These are phyloP conservation scores for Jatropha curcas DNA, from an alignment of 345 rosid species.

Conservation along the genomic window DNA sequence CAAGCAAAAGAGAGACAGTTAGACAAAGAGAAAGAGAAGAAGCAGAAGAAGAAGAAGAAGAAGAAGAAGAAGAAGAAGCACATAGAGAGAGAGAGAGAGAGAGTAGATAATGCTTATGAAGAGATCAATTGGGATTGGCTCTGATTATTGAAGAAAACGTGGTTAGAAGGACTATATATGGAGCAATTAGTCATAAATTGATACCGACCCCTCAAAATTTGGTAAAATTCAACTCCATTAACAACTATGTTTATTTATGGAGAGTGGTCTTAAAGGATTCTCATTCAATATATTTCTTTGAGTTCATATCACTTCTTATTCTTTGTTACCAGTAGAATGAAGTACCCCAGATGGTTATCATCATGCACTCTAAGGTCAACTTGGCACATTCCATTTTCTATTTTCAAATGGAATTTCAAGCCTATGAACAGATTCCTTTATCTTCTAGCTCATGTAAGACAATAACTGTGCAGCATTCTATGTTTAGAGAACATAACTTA, in stretches of 20 bases:
- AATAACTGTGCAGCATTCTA: neutral
- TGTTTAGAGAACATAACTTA: constrained; percentile 39
- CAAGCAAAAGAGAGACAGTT: neutral
- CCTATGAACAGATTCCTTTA: neutral
- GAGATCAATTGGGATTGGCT: no score
- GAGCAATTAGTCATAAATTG: no score
- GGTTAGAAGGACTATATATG: no score
- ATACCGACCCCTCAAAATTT: no score
- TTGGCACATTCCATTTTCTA: neutral
- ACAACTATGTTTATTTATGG: neutral
- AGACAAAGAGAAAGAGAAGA: neutral
- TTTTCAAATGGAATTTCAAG: neutral
- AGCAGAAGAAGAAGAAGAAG: neutral
- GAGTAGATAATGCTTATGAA: neutral
- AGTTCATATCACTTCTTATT: neutral
- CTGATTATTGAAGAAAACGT: no score
- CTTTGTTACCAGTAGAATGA: neutral
- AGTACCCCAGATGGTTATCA: neutral
- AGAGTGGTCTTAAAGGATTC: neutral
- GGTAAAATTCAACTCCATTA: no score
- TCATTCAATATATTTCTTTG: neutral
- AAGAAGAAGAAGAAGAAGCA: neutral
- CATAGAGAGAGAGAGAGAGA: neutral
- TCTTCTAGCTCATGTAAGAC: neutral
- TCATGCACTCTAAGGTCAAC: neutral